A percentile compares a stretch with the other conserved stretches of the same genome.
Conservation (phyloP, 768 basidiomycete species). For the Auricularia heimuer region DNA sequence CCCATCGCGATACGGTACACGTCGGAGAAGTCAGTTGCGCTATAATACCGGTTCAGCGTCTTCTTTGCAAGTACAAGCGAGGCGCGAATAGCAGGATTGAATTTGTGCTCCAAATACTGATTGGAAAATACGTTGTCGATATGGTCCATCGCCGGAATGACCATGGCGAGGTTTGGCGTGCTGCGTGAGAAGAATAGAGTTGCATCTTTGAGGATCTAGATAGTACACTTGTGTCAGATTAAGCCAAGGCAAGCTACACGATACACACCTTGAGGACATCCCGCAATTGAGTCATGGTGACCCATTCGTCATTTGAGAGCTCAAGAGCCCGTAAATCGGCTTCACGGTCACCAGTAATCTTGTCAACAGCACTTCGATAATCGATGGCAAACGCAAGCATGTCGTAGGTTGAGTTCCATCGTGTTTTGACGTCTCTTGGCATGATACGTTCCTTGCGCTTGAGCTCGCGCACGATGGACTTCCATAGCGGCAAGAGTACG, state of each 20-base stretch:
- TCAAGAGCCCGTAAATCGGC: slow-evolving; percentile 19
- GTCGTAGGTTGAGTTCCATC: slow-evolving; percentile 24
- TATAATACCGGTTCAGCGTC: slow-evolving; percentile 26
- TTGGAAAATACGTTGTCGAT: slow-evolving; percentile 19
- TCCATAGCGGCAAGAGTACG: slow-evolving; percentile 23
- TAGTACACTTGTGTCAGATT: background rate
- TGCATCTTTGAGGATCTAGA: slow-evolving; percentile 29
- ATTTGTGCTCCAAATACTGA: slow-evolving; percentile 9
- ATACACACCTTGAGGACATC: slow-evolving; percentile 23
- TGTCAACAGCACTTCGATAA: slow-evolving; percentile 19
- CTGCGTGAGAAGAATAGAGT: slow-evolving; percentile 24
- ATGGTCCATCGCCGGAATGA: slow-evolving; percentile 31
- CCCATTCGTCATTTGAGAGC: slow-evolving; percentile 24
- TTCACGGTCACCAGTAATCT: slow-evolving; percentile 14
- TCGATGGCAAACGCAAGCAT: slow-evolving; percentile 27
- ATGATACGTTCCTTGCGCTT: slow-evolving; percentile 17
- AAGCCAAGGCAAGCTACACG: background rate
- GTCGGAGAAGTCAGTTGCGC: slow-evolving; percentile 20
- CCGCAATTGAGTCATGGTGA: slow-evolving; percentile 21
- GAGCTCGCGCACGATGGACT: slow-evolving; percentile 8
- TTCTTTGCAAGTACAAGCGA: slow-evolving; percentile 22
- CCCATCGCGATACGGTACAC: slow-evolving; percentile 25
- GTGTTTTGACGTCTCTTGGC: slow-evolving; percentile 33
- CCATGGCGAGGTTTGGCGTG: slow-evolving; percentile 19
- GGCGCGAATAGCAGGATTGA: slow-evolving; percentile 15